Evolutionary conservation across 2,329 filamentous ascomycete species (phyloP), one percentile per base, ranked within the genome.

Genomic region (Curvularia spicifera): DNA sequence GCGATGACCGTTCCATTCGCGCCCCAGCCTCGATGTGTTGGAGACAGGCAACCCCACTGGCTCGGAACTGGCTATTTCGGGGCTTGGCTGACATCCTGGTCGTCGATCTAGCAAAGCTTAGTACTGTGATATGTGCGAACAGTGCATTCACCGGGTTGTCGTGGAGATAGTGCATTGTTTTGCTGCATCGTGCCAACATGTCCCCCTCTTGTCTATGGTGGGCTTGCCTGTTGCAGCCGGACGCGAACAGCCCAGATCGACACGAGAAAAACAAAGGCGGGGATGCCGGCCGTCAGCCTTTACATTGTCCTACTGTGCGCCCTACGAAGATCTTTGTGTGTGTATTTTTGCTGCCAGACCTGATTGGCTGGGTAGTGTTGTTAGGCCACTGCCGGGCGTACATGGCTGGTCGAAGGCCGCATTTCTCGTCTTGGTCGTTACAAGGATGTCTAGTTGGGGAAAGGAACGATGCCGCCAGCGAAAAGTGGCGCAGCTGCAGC

Each of bases 11-110:
- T 56, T 45, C 54, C 45, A 58, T 56, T 46, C 46, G 18, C 18
- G 18, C 61, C 68, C 68, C 65, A 69, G 69, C 67, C 68, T 66
- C 61, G 46, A 50, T 52, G 55, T 57, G 51, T 57, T 42, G 51
- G 51, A 57, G 49, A 64, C 51, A 49, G 58, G 48, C 56, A 48
- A 57, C 59, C 61, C 64, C 60, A 64, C 63, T 56, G 26, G 56
- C 58, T 61, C 56, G 56, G 57, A 49, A 49, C 51, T 28, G 49
- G 43, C 51, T 65, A 67, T 65, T 67, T 65, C 62, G 59, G 59
- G 60, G 51, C 40, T 51, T 57, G 56, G 54, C 45, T 26, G 29
- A 20, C 18, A 40, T 35, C 18, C 53, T 57, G 45, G 54, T 26
- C 31, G 56, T 46, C 52, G 56, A 59, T 59, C 56, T 43, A 47